phyloP scores from a whole-genome alignment of 148 eudicot genomes.

The Silene latifolia region DNA sequence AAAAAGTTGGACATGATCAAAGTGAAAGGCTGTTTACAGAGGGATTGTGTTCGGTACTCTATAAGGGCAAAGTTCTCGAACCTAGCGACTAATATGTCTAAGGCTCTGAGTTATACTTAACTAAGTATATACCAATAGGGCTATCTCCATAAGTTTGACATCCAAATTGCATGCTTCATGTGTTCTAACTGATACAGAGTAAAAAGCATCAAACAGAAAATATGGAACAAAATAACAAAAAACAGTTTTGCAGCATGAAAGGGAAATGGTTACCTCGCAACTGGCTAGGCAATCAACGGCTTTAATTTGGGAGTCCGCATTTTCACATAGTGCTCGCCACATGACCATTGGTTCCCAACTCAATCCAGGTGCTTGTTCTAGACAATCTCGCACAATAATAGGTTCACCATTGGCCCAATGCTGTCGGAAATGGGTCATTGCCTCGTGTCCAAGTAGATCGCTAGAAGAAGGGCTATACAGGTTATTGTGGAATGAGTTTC shows the following conservation, averaged over 20 bases:
- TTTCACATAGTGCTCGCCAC: slow-evolving; percentile 79
- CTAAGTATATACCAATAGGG: no score
- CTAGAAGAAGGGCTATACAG: slow-evolving; percentile 50
- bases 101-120: no score
- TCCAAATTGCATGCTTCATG: neutral
- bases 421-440: slow-evolving; percentile 38
- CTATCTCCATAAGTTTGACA: neutral
- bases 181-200: no score
- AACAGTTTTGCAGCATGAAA: neutral
- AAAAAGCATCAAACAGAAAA: neutral
- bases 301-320: slow-evolving; percentile 42
- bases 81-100: neutral
- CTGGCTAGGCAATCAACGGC: slow-evolving; percentile 80
- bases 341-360: slow-evolving; percentile 99
- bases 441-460: slow-evolving; percentile 33
- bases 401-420: slow-evolving; percentile 87
- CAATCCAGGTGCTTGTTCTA: slow-evolving; percentile 58
- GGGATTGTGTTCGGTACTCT: neutral
- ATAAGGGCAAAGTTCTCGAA: neutral
- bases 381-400: slow-evolving; percentile 60
- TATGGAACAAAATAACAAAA: neutral
- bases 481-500: slow-evolving; percentile 31
- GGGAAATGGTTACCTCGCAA: slow-evolving; percentile 57
- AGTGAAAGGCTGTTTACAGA: no score
- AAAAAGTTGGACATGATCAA: no score